These are phyloP conservation scores for Penicillium dipodomyicola DNA, from an alignment of 495 filamentous ascomycete species.

Conservation along the genomic window DNA sequence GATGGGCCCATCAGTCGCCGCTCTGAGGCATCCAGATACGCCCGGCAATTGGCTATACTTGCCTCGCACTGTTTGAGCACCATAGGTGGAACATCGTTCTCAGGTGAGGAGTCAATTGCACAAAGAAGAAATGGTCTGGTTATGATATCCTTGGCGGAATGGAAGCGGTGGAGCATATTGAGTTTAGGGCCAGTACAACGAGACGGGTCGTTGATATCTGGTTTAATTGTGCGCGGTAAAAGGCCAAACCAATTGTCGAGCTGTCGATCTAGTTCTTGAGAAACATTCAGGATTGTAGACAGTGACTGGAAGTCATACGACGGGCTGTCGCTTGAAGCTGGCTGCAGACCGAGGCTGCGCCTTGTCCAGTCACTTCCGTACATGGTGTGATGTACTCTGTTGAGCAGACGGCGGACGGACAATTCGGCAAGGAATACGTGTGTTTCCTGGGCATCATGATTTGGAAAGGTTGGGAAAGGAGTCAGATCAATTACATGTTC, in stretches of 20 bases:
- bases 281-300: conserved; percentile 5
- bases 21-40: conserved; percentile 2
- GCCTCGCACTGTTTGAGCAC: conserved; percentile 6
- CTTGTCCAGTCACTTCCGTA: conserved; percentile 10
- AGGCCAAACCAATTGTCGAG: conserved; percentile 7
- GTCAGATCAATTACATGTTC: conserved; percentile 10
- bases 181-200: not conserved
- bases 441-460: conserved; percentile 3
- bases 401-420: conserved; percentile 8
- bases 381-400: conserved; percentile 10
- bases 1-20: conserved; percentile 2
- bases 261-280: conserved; percentile 10
- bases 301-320: conserved; percentile 8
- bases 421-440: conserved; percentile 9
- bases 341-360: conserved; percentile 6
- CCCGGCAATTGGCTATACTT: conserved; percentile 2
- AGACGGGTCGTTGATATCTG: conserved; percentile 4
- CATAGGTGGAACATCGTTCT: conserved; percentile 6
- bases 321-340: conserved; percentile 4
- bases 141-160: conserved; percentile 12
- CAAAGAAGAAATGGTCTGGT: conserved; percentile 10
- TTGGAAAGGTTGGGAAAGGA: conserved; percentile 3
- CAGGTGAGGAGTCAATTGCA: conserved; percentile 5
- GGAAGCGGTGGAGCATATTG: conserved; percentile 10
- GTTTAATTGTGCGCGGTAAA: conserved; percentile 7